Percentiles rank a stretch among this genome's conserved stretches.
Conservation (phyloP, 805 yeast species). For the Candida saitoana region DNA sequence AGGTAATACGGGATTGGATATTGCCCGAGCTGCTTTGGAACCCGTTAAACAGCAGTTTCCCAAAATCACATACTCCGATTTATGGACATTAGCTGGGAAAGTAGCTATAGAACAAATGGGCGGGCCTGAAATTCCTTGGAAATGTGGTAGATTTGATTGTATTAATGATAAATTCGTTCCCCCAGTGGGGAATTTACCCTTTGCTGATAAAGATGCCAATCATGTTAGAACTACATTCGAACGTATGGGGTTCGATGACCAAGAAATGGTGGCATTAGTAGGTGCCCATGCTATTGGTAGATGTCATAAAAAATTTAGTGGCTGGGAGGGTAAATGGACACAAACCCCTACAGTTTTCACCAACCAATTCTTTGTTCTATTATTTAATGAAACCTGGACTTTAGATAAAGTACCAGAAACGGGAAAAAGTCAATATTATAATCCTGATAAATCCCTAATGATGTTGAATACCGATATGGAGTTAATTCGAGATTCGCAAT, state of each 20-base stretch:
- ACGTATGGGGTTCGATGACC: conserved; percentile 59
- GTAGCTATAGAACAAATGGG: conserved; percentile 58
- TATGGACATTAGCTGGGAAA: conserved; percentile 72
- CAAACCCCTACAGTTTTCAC: conserved; percentile 69
- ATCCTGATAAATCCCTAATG: conserved; percentile 67
- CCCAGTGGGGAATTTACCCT: conserved; percentile 49
- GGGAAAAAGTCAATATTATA: conserved; percentile 53
- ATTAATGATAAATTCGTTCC: conserved; percentile 30
- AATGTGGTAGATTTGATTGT: conserved; percentile 45
- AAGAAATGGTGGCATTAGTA: conserved; percentile 67
- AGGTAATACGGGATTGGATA: conserved; percentile 48
- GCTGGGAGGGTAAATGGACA: conserved; percentile 90
- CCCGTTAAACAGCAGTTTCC: conserved; percentile 55
- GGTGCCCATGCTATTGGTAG: conserved; percentile 78
- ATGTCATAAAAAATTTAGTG: conserved; percentile 67
- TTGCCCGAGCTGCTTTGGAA: conserved; percentile 54
- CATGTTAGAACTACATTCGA: conserved; percentile 44
- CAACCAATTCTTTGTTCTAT: conserved; percentile 58
- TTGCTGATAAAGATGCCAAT: conserved; percentile 41
- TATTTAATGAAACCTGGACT: conserved; percentile 43
- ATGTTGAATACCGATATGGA: conserved; percentile 84
- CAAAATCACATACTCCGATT: conserved; percentile 60
- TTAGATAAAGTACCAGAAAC: conserved; percentile 46
- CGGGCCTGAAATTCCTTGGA: conserved; percentile 62
- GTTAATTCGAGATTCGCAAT: conserved; percentile 56